Evolutionary conservation across 176 grass and related monocot species (phyloP).

Genomic region (Avena sativa): DNA sequence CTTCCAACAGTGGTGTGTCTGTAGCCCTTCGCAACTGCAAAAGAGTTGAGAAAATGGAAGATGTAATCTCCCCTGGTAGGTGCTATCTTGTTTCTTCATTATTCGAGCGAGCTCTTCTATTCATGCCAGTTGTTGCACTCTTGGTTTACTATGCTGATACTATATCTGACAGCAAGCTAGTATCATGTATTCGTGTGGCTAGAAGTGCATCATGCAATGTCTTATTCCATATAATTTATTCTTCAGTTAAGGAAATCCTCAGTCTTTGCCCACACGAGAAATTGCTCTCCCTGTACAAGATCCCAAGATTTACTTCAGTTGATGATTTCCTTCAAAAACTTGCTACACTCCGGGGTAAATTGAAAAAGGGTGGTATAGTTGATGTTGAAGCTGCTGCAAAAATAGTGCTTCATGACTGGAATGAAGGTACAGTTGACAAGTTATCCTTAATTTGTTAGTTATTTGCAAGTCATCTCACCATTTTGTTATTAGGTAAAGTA

Average conservation of each 20-base stretch:
- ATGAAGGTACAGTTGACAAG: constrained; percentile 66
- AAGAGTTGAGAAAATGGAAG: constrained; percentile 96
- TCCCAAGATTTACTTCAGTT: constrained; percentile 74
- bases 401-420: constrained; percentile 98
- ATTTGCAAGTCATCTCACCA: neutral
- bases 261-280: constrained; percentile 76
- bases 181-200: neutral
- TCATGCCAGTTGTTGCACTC: constrained; percentile 6
- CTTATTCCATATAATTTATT: constrained; percentile 23
- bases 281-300: constrained; percentile 84
- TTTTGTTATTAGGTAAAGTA: constrained; percentile 78
- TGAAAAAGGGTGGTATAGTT: constrained; percentile 96
- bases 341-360: constrained; percentile 71
- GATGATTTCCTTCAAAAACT: constrained; percentile 97
- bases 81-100: neutral
- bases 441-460: constrained; percentile 16
- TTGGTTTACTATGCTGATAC: no score
- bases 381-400: constrained; percentile 88
- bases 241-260: constrained; percentile 95
- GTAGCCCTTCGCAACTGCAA: constrained; percentile 87
- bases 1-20: constrained; percentile 67
- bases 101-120: neutral
- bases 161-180: neutral
- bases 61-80: constrained; percentile 82
- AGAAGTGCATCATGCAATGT: constrained; percentile 7